These are phyloP conservation scores for Pueraria montana DNA, from an alignment of 306 rosid genomes.

Conservation along the genomic window DNA sequence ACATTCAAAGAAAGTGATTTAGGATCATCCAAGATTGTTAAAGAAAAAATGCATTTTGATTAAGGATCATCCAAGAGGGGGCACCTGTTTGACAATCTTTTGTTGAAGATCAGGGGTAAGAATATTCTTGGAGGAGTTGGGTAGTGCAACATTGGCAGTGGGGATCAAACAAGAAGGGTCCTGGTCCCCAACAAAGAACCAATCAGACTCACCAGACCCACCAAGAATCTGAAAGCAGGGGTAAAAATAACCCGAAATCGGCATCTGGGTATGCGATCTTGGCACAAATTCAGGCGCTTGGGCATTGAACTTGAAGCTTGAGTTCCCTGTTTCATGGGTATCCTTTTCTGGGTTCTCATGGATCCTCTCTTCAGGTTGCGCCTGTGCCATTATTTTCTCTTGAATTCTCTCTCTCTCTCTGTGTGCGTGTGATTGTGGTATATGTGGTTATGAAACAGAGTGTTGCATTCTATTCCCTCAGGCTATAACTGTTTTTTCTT, in stretches of 20 bases:
- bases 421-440: neutral
- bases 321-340: constrained; percentile 46
- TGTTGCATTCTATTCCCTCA: constrained; percentile 16
- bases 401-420: neutral
- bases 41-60: neutral
- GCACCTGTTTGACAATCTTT: constrained; percentile 88
- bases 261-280: constrained; percentile 74
- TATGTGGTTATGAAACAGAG: constrained; percentile 33
- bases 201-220: constrained; percentile 72
- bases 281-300: constrained; percentile 99
- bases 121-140: constrained; percentile 64
- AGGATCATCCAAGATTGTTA: neutral
- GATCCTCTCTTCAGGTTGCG: constrained; percentile 56
- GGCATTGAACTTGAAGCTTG: constrained; percentile 81
- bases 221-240: constrained; percentile 84
- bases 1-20: neutral
- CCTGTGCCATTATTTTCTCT: constrained; percentile 69
- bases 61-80: neutral
- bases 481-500: constrained; percentile 51
- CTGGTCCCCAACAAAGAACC: constrained; percentile 83
- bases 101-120: constrained; percentile 78
- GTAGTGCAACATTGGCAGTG: constrained; percentile 41
- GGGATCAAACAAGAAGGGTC: constrained; percentile 72
- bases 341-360: constrained; percentile 48
- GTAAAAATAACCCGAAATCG: constrained; percentile 76